Base-by-base conservation (phyloP, 345 rosid genomes). In the Erysimum cheiranthoides region DNA sequence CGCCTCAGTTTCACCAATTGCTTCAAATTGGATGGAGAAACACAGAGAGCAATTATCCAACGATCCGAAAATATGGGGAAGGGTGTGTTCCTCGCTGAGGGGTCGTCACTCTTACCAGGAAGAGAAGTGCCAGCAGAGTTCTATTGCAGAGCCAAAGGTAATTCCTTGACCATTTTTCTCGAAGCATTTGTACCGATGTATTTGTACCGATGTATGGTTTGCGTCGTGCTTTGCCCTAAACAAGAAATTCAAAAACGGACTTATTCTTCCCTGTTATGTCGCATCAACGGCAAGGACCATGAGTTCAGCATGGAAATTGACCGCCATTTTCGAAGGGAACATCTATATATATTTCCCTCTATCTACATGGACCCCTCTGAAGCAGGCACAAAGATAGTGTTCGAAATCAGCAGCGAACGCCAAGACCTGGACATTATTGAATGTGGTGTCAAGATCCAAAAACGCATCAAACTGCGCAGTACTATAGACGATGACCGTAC, bases 91-190 rank as follows among this genome's bases (percentile, higher is more conserved):
- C n/a, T n/a, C n/a, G n/a, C n/a, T n/a, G n/a, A n/a, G n/a, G n/a
- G n/a, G n/a, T n/a, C n/a, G n/a, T n/a, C n/a, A n/a, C n/a, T n/a
- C 17, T 45, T 42, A 42, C 67, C 67, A 3, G 67, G 67, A 62
- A 62, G 51, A 4, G 4, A 45, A 64, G 25, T 64, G 28, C 56
- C 69, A 28, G 42, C n/a, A 64, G 69, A 64, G 27, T 64, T 64
- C 28, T 4, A 64, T 10, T n/a, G 45, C 54, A 8, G 56, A 57
- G 66, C n/a, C 10, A 43, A 43, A 32, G 58, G 57, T 32, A 45
- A 36, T 6, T 45, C 46, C 3, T 34, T 70, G 32, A 34, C 50
- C 0, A 21, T 68, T 27, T 27, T 14, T 52, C 50, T 28, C 2
- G 46, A n/a, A n/a, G n/a, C n/a, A n/a, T n/a, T n/a, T n/a, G n/a